phyloP scores from a whole-genome alignment of 2,329 filamentous ascomycete genomes.

The Aspergillus fischeri region DNA sequence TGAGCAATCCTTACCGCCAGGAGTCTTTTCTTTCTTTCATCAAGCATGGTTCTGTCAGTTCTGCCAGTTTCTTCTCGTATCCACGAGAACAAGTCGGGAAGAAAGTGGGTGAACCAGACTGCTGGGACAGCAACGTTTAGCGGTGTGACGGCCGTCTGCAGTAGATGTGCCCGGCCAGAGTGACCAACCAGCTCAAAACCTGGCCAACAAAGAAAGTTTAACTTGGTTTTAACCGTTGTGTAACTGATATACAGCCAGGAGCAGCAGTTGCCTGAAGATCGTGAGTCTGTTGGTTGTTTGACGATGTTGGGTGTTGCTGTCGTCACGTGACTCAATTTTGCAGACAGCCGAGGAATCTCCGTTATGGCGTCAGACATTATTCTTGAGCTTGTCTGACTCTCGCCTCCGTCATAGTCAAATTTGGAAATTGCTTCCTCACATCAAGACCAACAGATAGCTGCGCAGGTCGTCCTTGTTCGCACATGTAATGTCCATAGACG shows the following conservation, averaged over 20 bases:
- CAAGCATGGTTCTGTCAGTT: neutral
- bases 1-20: neutral
- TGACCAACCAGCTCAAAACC: neutral
- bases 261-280: neutral
- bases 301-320: neutral
- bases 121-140: slow-evolving; percentile 12
- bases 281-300: neutral
- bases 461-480: slow-evolving; percentile 1
- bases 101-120: slow-evolving; percentile 12
- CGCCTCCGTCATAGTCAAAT: neutral
- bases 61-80: neutral
- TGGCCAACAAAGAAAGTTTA: neutral
- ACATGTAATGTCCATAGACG: slow-evolving; percentile 83
- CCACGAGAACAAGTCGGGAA: neutral
- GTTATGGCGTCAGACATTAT: neutral
- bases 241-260: neutral
- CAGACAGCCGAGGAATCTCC: neutral
- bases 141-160: slow-evolving; percentile 9
- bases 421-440: neutral
- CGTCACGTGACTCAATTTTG: neutral
- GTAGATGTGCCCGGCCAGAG: neutral
- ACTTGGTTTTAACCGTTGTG: neutral
- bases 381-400: neutral
- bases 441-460: neutral
- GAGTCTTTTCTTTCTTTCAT: neutral